Evolutionary conservation across 768 basidiomycete species (phyloP).

Genomic region (Phlebiopsis flavidoalba): DNA sequence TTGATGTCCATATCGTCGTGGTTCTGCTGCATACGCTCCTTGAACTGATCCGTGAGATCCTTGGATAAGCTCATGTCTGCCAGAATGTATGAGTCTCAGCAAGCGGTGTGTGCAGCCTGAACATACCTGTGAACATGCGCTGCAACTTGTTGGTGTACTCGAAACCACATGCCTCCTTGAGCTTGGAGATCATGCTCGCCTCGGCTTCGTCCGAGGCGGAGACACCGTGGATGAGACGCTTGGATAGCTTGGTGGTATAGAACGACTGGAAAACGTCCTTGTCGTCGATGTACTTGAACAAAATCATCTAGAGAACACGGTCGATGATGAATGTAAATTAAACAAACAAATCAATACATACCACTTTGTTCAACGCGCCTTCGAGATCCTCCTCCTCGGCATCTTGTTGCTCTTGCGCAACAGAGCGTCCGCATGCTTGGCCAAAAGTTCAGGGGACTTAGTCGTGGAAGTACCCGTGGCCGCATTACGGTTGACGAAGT

Average conservation of each 20-base stretch:
- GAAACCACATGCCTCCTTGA: conserved; percentile 95
- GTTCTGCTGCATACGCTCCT: conserved; percentile 84
- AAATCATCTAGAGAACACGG: conserved; percentile 64
- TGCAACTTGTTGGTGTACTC: conserved; percentile 96
- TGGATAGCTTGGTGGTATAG: conserved; percentile 91
- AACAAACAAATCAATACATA: conserved; percentile 33
- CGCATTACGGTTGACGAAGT: conserved; percentile 91
- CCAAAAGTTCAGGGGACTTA: conserved; percentile 88
- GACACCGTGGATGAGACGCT: conserved; percentile 84
- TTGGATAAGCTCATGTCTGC: conserved; percentile 93
- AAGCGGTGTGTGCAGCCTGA: not conserved
- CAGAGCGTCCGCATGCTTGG: conserved; percentile 86
- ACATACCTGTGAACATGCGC: conserved; percentile 90
- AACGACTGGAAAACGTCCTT: conserved; percentile 99
- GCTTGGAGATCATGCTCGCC: conserved; percentile 94
- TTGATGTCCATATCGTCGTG: conserved; percentile 85
- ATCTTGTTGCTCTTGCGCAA: conserved; percentile 95
- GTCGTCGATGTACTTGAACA: conserved; percentile 98
- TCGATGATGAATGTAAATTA: not conserved
- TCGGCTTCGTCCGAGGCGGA: conserved; percentile 97
- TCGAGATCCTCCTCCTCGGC: conserved; percentile 89
- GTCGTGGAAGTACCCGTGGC: conserved; percentile 80
- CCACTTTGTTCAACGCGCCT: conserved; percentile 84
- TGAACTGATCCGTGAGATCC: conserved; percentile 93
- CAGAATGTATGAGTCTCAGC: not conserved